A percentile compares a stretch with the other conserved stretches of the same genome.
Evolutionary conservation across 352 stramenopile species (phyloP).

Genomic region (Phytophthora rubi): DNA sequence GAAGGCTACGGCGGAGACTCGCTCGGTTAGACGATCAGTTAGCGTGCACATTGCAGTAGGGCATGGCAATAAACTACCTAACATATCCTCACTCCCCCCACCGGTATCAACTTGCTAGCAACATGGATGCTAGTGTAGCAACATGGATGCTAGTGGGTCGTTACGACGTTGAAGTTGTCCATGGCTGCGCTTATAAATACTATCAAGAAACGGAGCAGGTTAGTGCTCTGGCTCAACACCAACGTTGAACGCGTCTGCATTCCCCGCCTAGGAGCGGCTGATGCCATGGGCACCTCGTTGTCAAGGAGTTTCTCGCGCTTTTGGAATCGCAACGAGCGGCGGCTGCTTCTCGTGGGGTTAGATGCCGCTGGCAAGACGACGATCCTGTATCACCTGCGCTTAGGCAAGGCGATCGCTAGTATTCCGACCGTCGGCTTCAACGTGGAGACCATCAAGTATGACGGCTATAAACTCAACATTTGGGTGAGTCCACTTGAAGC

Average conservation of each 20-base stretch:
- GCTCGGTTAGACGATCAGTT: conserved; percentile 54
- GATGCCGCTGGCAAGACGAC: conserved; percentile 84
- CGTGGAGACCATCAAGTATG: conserved; percentile 77
- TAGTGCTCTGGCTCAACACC: neutral
- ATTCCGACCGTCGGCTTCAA: conserved; percentile 88
- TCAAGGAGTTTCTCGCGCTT: conserved; percentile 71
- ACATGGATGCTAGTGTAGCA: too few relatives aligned
- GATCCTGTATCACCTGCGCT: conserved; percentile 80
- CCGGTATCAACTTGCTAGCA: neutral
- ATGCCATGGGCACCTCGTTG: conserved; percentile 77
- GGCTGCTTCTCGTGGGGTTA: conserved; percentile 76
- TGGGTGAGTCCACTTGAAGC: conserved; percentile 48
- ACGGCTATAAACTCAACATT: conserved; percentile 80
- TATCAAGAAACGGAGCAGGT: conserved; percentile 4
- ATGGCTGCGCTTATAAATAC: conserved; percentile 31
- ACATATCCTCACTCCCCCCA: neutral
- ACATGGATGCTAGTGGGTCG: neutral
- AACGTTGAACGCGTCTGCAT: conserved; percentile 15
- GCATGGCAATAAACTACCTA: conserved; percentile 14
- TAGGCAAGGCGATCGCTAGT: conserved; percentile 79
- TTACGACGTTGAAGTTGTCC: conserved; percentile 26
- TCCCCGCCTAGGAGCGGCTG: conserved; percentile 15
- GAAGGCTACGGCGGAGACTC: conserved; percentile 95
- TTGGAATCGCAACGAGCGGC: conserved; percentile 82
- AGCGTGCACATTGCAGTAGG: conserved; percentile 14